A percentile compares a stretch with the other conserved stretches of the same genome.
phyloP scores from a whole-genome alignment of 1,284 basidiomycete genomes.

The Coriolopsis trogii region DNA sequence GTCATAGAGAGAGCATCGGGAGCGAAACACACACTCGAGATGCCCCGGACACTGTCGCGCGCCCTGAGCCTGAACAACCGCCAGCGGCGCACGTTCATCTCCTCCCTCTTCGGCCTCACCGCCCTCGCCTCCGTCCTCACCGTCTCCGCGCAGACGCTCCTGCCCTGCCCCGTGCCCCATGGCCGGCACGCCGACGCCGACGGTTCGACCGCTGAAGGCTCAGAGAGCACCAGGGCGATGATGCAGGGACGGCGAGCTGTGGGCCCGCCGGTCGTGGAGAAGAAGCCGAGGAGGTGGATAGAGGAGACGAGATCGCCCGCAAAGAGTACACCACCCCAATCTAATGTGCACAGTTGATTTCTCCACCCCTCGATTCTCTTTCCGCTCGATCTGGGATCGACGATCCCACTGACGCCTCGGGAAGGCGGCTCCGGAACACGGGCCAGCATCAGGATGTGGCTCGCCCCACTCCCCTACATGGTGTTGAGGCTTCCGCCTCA shows the following conservation, averaged over 20 bases:
- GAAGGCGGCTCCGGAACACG: no score
- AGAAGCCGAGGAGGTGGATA: conserved; percentile 77
- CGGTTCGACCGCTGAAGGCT: conserved; percentile 24
- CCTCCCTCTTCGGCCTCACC: conserved; percentile 77
- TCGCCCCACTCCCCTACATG: no score
- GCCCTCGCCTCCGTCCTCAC: conserved; percentile 77
- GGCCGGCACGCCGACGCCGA: conserved; percentile 58
- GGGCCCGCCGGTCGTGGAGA: conserved; percentile 52
- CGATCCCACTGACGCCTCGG: no score
- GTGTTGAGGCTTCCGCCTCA: background rate
- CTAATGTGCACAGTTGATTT: conserved; percentile 63
- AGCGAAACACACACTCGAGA: background rate
- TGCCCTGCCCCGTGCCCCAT: conserved; percentile 74
- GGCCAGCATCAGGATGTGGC: no score
- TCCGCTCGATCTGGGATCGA: no score
- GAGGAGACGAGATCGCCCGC: conserved; percentile 66
- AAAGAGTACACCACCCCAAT: conserved; percentile 6
- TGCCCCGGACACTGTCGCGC: conserved; percentile 47
- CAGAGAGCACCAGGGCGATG: no score
- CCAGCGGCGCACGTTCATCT: conserved; percentile 72
- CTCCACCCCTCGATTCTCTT: background rate
- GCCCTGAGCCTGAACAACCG: conserved; percentile 58
- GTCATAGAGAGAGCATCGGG: background rate
- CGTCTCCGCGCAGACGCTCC: conserved; percentile 76
- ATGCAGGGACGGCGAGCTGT: no score